Percentiles rank a stretch among this genome's conserved stretches.
phyloP scores from a whole-genome alignment of 768 basidiomycete genomes.

The Trametes punicea region DNA sequence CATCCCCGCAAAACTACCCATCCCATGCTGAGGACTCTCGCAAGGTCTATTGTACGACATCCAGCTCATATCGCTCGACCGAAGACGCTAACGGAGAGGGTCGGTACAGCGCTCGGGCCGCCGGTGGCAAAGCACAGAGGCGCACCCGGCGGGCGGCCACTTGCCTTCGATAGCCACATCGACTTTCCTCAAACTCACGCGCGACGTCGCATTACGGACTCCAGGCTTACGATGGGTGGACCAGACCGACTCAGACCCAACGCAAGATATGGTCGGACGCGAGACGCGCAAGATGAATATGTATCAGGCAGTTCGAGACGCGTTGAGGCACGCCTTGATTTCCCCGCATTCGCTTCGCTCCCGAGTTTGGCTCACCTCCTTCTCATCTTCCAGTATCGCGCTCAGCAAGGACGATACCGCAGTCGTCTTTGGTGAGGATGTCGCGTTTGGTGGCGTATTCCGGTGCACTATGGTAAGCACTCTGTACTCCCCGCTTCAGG shows the following conservation, averaged over 20 bases:
- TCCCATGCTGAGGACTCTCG: slow-evolving; percentile 18
- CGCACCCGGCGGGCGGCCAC: slow-evolving; percentile 80
- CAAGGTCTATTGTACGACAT: slow-evolving; percentile 14
- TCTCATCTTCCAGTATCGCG: slow-evolving; percentile 54
- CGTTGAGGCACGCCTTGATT: slow-evolving; percentile 60
- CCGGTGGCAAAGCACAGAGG: slow-evolving; percentile 58
- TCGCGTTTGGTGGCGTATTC: slow-evolving; percentile 94
- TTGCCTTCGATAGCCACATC: slow-evolving; percentile 71
- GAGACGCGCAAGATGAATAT: slow-evolving; percentile 95
- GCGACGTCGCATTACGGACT: slow-evolving; percentile 69
- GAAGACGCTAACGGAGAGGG: not conserved
- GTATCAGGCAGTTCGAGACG: slow-evolving; percentile 90
- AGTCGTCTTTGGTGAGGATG: slow-evolving; percentile 88
- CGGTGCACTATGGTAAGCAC: slow-evolving; percentile 78
- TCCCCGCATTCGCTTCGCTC: not conserved
- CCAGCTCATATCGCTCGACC: not conserved
- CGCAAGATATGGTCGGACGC: slow-evolving; percentile 58
- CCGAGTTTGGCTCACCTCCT: slow-evolving; percentile 1
- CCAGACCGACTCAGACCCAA: slow-evolving; percentile 44
- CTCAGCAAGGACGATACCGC: slow-evolving; percentile 82
- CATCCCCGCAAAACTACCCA: slow-evolving; percentile 14
- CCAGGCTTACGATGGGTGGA: slow-evolving; percentile 73
- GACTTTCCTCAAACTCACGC: slow-evolving; percentile 55
- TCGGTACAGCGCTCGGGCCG: slow-evolving; percentile 18
- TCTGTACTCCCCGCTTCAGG: not conserved